phyloP scores from a whole-genome alignment of 78 protist genomes.

The Polysphondylium violaceum region DNA sequence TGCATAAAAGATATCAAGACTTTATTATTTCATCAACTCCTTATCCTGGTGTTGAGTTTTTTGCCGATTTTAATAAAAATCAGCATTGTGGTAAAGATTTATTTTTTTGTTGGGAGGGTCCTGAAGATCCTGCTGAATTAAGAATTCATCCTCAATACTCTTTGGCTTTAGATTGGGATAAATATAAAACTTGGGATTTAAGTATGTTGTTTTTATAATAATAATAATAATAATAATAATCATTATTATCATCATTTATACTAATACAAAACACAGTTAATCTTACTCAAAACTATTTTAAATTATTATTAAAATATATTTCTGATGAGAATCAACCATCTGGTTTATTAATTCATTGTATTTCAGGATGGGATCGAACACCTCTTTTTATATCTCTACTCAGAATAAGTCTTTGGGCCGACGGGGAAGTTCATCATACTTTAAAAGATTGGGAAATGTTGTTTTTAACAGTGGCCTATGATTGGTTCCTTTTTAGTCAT shows the following conservation, averaged over 20 bases:
- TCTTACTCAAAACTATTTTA: slow-evolving; percentile 66
- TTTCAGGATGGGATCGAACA: slow-evolving; percentile 95
- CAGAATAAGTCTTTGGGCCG: slow-evolving; percentile 91
- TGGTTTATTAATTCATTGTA: slow-evolving; percentile 92
- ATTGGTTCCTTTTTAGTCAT: slow-evolving; percentile 89
- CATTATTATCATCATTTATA: background rate
- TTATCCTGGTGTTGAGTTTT: slow-evolving; percentile 79
- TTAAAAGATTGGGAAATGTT: slow-evolving; percentile 81
- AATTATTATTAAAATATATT: slow-evolving; percentile 41
- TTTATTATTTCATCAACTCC: slow-evolving; percentile 61
- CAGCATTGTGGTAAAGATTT: slow-evolving; percentile 50
- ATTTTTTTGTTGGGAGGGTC: slow-evolving; percentile 43
- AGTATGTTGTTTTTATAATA: background rate
- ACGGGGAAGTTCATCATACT: slow-evolving; percentile 82
- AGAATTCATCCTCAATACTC: slow-evolving; percentile 9
- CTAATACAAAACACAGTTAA: slow-evolving; percentile 1
- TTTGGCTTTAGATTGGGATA: slow-evolving; percentile 40
- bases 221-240: background rate
- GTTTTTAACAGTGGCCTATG: slow-evolving; percentile 90
- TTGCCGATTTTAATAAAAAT: slow-evolving; percentile 52
- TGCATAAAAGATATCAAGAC: slow-evolving; percentile 66
- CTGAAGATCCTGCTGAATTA: slow-evolving; percentile 64
- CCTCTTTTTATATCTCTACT: slow-evolving; percentile 89
- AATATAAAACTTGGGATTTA: slow-evolving; percentile 71
- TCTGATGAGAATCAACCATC: slow-evolving; percentile 48